These are phyloP conservation scores for Backusella morwellensis DNA, from an alignment of 192 early-diverging fungal species.

Conservation along the genomic window DNA sequence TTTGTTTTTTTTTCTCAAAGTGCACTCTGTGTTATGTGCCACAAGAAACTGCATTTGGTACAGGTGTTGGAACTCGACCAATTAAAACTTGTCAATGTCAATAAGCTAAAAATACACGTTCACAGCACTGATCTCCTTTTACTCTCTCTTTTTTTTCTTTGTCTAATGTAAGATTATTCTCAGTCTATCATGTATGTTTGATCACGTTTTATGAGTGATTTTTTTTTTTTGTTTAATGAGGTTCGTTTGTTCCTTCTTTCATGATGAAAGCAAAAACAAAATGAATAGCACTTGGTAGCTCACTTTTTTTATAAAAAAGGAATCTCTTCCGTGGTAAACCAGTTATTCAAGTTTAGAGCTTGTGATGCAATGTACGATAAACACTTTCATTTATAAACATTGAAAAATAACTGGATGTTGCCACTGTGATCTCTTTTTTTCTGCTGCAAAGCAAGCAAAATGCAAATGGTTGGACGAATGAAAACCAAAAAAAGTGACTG, in stretches of 20 bases:
- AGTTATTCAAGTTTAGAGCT: not conserved
- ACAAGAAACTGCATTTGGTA: not conserved
- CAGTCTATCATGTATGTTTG: not conserved
- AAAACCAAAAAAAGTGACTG: not conserved
- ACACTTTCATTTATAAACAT: not conserved
- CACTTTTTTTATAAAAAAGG: not conserved
- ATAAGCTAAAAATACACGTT: not conserved
- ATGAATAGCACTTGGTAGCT: not conserved
- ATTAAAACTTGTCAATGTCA: not conserved
- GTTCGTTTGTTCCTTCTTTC: not conserved
- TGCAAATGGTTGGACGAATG: not conserved
- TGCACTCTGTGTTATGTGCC: not conserved
- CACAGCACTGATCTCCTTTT: not conserved
- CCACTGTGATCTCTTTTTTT: not conserved
- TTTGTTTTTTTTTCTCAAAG: not conserved
- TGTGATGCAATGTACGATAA: constrained; percentile 1
- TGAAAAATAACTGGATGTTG: not conserved
- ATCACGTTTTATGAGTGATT: not conserved
- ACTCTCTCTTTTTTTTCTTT: not conserved
- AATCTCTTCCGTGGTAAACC: not conserved
- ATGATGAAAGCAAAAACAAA: not conserved
- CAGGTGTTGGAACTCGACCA: not conserved
- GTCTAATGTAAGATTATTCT: not conserved
- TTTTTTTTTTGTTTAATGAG: not conserved
- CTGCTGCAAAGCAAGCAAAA: not conserved